phyloP scores from a whole-genome alignment of 768 basidiomycete genomes.

The Boletus sp. region DNA sequence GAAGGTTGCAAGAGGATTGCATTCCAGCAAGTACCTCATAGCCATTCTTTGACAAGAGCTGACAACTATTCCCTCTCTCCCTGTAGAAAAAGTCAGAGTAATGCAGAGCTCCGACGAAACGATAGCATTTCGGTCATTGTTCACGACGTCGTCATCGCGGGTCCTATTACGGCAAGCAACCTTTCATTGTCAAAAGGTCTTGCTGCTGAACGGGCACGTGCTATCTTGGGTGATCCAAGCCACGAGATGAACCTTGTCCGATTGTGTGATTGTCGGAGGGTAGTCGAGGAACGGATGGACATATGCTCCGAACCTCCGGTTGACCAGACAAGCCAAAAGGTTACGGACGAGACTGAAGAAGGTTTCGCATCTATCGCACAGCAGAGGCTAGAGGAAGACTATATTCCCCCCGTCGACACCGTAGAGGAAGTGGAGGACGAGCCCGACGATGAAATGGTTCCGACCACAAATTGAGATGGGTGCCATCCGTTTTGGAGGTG shows the following conservation, averaged over 20 bases:
- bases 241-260: constrained; percentile 43
- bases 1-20: constrained; percentile 52
- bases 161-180: constrained; percentile 59
- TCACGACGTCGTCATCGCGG: constrained; percentile 54
- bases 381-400: constrained; percentile 29
- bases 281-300: constrained; percentile 11
- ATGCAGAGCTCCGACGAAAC: constrained; percentile 40
- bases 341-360: constrained; percentile 46
- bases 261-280: constrained; percentile 41
- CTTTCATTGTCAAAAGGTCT: constrained; percentile 62
- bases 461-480: constrained; percentile 3
- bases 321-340: constrained; percentile 19
- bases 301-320: constrained; percentile 13
- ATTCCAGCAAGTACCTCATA: constrained; percentile 40
- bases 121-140: constrained; percentile 57
- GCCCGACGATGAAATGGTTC: constrained; percentile 14
- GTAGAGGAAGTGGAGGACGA: constrained; percentile 20
- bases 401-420: constrained; percentile 7
- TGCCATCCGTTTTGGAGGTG: constrained; percentile 2
- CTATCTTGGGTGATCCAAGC: constrained; percentile 45
- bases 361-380: constrained; percentile 47
- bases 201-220: constrained; percentile 59
- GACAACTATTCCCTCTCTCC: neutral
- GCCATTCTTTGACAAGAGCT: neutral
- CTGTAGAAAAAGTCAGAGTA: constrained; percentile 43